Percentiles rank a stretch among this genome's conserved stretches.
phyloP scores from a whole-genome alignment of 768 basidiomycete genomes.

The Phallus indusiatus region DNA sequence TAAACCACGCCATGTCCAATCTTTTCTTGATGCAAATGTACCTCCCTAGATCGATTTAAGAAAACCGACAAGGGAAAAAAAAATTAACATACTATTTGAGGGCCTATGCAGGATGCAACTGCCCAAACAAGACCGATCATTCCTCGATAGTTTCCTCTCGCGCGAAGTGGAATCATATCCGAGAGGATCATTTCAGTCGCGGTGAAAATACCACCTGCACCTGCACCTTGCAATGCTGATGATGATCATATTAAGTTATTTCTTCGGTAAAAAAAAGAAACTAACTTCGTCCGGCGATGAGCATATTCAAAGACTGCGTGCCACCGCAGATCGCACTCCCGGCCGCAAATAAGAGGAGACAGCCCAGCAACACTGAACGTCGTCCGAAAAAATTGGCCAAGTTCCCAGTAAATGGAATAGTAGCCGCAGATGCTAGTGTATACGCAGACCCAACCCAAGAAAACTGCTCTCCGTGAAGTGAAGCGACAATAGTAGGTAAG shows the following conservation, averaged over 20 bases:
- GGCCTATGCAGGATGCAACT: constrained; percentile 4
- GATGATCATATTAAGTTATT: neutral
- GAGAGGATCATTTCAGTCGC: constrained; percentile 20
- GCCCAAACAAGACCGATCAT: constrained; percentile 20
- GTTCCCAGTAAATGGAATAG: constrained; percentile 13
- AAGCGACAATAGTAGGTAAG: constrained; percentile 32
- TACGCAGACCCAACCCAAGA: constrained; percentile 17
- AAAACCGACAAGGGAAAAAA: neutral
- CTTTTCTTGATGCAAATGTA: constrained; percentile 11
- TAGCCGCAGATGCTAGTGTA: constrained; percentile 13
- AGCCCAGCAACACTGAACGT: constrained; percentile 11
- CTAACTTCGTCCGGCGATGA: constrained; percentile 22
- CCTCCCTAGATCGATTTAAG: constrained; percentile 12
- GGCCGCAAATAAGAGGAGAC: constrained; percentile 14
- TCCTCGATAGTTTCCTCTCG: constrained; percentile 25
- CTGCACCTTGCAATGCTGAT: constrained; percentile 7
- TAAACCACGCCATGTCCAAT: constrained; percentile 25
- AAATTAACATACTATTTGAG: constrained; percentile 3
- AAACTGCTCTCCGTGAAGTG: constrained; percentile 29
- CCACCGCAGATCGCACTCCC: constrained; percentile 22
- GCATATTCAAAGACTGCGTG: constrained; percentile 18
- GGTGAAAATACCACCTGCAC: constrained; percentile 13
- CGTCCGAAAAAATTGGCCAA: constrained; percentile 16
- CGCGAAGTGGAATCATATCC: constrained; percentile 21
- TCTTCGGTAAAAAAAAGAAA: constrained; percentile 13